Evolutionary conservation across 2,329 filamentous ascomycete genomes (phyloP), one percentile per base, ranked within the genome.

Genomic region (Sporothrix protearum): DNA sequence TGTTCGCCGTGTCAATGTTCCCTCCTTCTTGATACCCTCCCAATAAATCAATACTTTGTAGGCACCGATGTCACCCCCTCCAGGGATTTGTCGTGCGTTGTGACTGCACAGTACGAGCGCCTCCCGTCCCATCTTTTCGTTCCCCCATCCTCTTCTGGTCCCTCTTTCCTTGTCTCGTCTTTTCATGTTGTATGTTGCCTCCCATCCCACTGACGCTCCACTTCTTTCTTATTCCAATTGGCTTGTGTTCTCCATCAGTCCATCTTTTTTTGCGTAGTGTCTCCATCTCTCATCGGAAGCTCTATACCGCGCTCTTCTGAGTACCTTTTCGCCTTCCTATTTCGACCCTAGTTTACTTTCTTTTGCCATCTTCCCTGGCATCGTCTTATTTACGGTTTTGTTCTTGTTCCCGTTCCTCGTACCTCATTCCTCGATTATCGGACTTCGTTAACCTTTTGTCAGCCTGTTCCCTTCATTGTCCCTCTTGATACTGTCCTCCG

Each of bases 261-360:
- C n/a, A n/a, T 51, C n/a, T n/a, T 12, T 51, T 51, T 51, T 25
- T 51, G n/a, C 14, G 8, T 51, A 7, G 8, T 51, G 49, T 59
- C 55, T 36, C 55, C 55, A 36, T 59, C 12, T 36, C 55, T 30
- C 28, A 28, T 1, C 22, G 2, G 49, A 42, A 19, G 22, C 25
- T 53, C n/a, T 53, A 25, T 14, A 12, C 25, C 25, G 28, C 28
- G 53, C 53, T 28, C 53, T 57, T 57, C 33, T 4, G 12, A n/a
- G 3, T 19, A 36, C 53, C 53, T 57, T 61, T 39, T 39, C 55
- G 55, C 55, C 55, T 61, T 61, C 55, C 55, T 61, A 30, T 61
- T 61, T 61, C 16, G 55, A 30, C 55, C 33, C 55, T 61, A 61
- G 55, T 39, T 39, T 61, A 30, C 30, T 36, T 36, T 9, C 57